Evolutionary conservation across 164 flowering plant genomes (phyloP).

Genomic region (Berberis vulgaris): DNA sequence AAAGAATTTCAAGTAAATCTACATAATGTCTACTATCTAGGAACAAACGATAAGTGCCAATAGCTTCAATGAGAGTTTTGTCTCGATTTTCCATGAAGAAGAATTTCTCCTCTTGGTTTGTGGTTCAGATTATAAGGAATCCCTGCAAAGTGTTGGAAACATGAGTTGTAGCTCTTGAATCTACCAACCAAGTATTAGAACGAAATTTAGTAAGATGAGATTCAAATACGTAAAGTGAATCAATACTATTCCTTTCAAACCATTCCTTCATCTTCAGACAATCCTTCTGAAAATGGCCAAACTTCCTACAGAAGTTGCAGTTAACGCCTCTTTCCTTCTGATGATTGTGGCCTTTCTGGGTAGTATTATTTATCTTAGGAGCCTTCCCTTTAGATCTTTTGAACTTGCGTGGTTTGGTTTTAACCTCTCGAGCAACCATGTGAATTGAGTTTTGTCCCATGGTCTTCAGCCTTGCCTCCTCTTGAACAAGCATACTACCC

Average conservation of each 20-base stretch:
- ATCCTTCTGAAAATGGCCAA: neutral
- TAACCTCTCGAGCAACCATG: too few species aligned
- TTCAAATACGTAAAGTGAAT: neutral
- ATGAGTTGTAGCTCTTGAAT: neutral
- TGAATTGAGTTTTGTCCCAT: too few species aligned
- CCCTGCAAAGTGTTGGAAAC: too few species aligned
- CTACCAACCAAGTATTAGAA: neutral
- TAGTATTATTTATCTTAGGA: too few species aligned
- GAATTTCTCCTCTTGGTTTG: neutral
- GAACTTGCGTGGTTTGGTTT: too few species aligned
- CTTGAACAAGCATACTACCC: too few species aligned
- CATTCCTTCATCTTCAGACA: neutral
- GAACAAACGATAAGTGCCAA: neutral
- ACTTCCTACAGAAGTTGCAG: neutral
- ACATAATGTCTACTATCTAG: too few species aligned
- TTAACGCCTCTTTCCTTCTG: neutral
- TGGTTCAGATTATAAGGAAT: too few species aligned
- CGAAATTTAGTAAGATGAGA: neutral
- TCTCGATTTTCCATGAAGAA: neutral
- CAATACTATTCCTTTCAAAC: neutral
- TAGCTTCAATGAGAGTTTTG: slow-evolving; percentile 1
- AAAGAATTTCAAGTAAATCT: too few species aligned
- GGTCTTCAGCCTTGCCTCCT: too few species aligned
- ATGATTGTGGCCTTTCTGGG: too few species aligned
- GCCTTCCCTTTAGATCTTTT: too few species aligned